These are phyloP conservation scores for Euphorbia celastroides DNA, from an alignment of 441 rosid genomes.

Conservation along the genomic window DNA sequence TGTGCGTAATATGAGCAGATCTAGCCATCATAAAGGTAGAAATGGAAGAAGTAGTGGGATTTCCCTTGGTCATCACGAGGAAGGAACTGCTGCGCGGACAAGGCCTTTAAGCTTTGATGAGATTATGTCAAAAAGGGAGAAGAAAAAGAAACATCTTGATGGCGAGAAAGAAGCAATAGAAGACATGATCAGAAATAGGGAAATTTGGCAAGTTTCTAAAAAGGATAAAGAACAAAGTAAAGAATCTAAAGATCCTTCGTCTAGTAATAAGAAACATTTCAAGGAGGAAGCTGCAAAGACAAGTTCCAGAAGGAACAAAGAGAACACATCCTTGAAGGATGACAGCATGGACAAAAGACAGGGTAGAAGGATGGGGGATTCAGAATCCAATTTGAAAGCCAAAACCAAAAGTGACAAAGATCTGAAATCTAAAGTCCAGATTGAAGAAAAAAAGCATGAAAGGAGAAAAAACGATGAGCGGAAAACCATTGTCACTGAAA, in stretches of 20 bases:
- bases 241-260: constrained; percentile 9
- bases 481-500: constrained; percentile 28
- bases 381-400: constrained; percentile 34
- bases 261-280: constrained; percentile 20
- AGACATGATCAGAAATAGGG: constrained; percentile 17
- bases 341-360: constrained; percentile 17
- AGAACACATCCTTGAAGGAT: constrained; percentile 30
- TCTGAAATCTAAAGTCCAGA: constrained; percentile 26
- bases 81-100: constrained; percentile 81
- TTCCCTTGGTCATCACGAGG: constrained; percentile 20
- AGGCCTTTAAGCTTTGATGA: constrained; percentile 83
- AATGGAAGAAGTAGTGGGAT: constrained; percentile 28
- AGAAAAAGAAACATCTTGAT: constrained; percentile 38
- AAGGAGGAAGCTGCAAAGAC: constrained; percentile 32
- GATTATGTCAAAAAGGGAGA: constrained; percentile 67
- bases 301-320: constrained; percentile 33
- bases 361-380: constrained; percentile 22
- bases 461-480: constrained; percentile 32
- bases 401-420: constrained; percentile 28
- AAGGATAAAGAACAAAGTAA: constrained; percentile 25
- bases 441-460: constrained; percentile 31
- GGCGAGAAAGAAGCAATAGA: constrained; percentile 29
- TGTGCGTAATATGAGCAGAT: constrained; percentile 51
- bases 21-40: constrained; percentile 36
- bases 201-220: constrained; percentile 18